Evolutionary conservation across 2,329 filamentous ascomycete species (phyloP).

Genomic region (Fusarium cyanostomum): DNA sequence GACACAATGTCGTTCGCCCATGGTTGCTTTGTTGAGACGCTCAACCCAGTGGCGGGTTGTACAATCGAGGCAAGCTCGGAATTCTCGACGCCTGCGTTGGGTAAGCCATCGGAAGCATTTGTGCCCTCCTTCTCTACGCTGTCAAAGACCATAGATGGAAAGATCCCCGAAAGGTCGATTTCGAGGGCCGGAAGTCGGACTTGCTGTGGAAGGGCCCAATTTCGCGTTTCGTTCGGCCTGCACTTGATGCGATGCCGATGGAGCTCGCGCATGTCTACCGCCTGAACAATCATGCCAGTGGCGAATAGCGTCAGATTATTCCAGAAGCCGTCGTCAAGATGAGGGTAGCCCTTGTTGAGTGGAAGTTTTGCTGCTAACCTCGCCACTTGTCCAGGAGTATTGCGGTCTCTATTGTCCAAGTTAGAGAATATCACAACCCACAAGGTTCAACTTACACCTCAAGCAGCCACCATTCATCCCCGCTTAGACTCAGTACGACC

Average conservation of each 20-base stretch:
- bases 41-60: conserved; percentile 27
- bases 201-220: conserved; percentile 53
- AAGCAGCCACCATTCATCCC: conserved; percentile 83
- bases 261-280: conserved; percentile 59
- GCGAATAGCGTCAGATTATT: conserved; percentile 60
- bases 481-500: conserved; percentile 73
- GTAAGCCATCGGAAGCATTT: conserved; percentile 6
- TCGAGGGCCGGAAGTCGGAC: conserved; percentile 60
- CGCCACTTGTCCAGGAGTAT: conserved; percentile 37
- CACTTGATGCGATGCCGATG: conserved; percentile 56
- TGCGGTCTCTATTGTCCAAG: conserved; percentile 38
- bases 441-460: conserved; percentile 60
- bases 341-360: conserved; percentile 55
- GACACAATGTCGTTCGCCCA: conserved; percentile 70
- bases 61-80: conserved; percentile 38
- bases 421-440: conserved; percentile 5
- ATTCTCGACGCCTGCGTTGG: conserved; percentile 15
- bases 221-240: conserved; percentile 46
- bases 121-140: conserved; percentile 27
- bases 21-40: conserved; percentile 44
- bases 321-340: conserved; percentile 62
- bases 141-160: conserved; percentile 49
- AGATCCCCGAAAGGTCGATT: conserved; percentile 59
- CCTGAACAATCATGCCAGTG: conserved; percentile 61
- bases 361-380: conserved; percentile 53